Evolutionary conservation across 768 basidiomycete species (phyloP).

Genomic region (Russula griseocarnosa): DNA sequence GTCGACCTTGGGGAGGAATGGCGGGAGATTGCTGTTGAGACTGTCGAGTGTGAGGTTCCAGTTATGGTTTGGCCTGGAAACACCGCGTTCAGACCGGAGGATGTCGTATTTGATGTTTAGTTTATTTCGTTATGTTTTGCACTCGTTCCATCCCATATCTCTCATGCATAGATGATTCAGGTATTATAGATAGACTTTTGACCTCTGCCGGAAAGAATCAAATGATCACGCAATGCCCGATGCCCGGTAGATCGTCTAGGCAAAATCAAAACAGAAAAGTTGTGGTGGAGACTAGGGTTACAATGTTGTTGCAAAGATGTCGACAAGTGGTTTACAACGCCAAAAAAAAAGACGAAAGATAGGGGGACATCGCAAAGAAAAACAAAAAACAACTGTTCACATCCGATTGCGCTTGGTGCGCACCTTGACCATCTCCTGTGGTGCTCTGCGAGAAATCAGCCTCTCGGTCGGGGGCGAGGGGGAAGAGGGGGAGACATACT

Average conservation of each 20-base stretch:
- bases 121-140: not conserved
- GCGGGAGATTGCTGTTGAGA: constrained; percentile 69
- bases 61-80: constrained; percentile 86
- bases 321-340: constrained; percentile 14
- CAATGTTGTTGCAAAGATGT: constrained; percentile 14
- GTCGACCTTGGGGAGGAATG: constrained; percentile 45
- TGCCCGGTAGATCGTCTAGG: not conserved
- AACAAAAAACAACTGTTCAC: constrained; percentile 5
- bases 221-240: not conserved
- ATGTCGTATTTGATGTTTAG: constrained; percentile 73
- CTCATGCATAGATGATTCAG: constrained; percentile 10
- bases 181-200: constrained; percentile 5
- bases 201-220: too few relatives aligned
- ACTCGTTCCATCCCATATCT: not conserved
- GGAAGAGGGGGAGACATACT: not conserved
- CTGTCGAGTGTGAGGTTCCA: constrained; percentile 92
- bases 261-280: not conserved
- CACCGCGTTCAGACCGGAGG: constrained; percentile 76
- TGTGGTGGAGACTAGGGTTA: constrained; percentile 14
- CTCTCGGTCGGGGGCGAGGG: too few relatives aligned
- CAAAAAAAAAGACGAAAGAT: not conserved
- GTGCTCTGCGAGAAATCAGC: constrained; percentile 11
- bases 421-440: constrained; percentile 26
- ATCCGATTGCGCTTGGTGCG: constrained; percentile 26
- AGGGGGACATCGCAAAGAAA: not conserved